These are phyloP conservation scores for Lecanicillium sp. DNA, from an alignment of 2,329 filamentous ascomycete species.

Conservation along the genomic window DNA sequence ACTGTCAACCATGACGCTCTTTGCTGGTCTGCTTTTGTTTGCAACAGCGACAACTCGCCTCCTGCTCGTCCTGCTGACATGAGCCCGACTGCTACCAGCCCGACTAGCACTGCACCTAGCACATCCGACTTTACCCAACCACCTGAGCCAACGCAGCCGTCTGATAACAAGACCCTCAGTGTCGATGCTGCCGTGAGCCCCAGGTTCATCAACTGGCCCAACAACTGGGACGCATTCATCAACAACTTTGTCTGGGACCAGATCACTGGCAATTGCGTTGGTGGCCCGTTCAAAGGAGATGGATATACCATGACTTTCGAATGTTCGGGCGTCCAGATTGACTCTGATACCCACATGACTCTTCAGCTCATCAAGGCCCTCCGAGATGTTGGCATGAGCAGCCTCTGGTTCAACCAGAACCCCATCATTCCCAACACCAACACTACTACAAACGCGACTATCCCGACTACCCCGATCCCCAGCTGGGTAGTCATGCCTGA, in stretches of 20 bases:
- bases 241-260: conserved; percentile 36
- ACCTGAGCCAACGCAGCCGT: conserved; percentile 24
- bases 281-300: conserved; percentile 27
- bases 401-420: conserved; percentile 35
- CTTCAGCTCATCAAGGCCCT: conserved; percentile 34
- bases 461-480: conserved; percentile 18
- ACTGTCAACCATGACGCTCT: conserved; percentile 32
- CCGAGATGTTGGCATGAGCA: conserved; percentile 31
- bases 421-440: conserved; percentile 29
- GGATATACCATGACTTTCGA: conserved; percentile 33
- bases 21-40: conserved; percentile 37
- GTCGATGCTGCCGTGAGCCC: conserved; percentile 30
- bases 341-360: conserved; percentile 34
- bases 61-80: conserved; percentile 31
- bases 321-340: conserved; percentile 32
- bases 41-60: conserved; percentile 30
- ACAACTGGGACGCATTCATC: conserved; percentile 33
- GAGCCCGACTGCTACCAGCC: conserved; percentile 29
- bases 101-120: conserved; percentile 26
- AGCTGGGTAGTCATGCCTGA: conserved; percentile 37
- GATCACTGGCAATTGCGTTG: conserved; percentile 29
- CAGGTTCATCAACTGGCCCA: conserved; percentile 35
- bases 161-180: conserved; percentile 26
- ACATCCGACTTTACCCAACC: conserved; percentile 28
- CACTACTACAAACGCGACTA: conserved; percentile 25